Conservation (phyloP, 2,329 filamentous ascomycete species). For the Kalaharituber pfeilii region DNA sequence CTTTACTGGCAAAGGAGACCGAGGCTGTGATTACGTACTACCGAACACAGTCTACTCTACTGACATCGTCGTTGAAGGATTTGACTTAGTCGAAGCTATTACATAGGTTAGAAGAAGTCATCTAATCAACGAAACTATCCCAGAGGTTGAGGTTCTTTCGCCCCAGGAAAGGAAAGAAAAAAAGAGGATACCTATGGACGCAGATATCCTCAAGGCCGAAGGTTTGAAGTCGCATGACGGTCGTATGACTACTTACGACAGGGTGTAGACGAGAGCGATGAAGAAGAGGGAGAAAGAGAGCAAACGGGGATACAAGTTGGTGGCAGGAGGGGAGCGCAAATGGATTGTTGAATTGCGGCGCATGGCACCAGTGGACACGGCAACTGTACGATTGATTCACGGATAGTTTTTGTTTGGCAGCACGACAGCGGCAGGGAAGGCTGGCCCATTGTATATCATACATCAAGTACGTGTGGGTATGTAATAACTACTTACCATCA, state of each 20-base stretch:
- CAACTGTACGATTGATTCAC: too few species aligned
- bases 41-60: conserved; percentile 64
- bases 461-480: too few species aligned
- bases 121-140: conserved; percentile 29
- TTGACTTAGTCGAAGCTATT: conserved; percentile 81
- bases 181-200: conserved; percentile 42
- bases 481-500: too few species aligned
- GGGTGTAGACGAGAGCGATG: conserved; percentile 40
- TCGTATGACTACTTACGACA: conserved; percentile 53
- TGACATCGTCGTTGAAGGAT: conserved; percentile 79
- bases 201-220: conserved; percentile 45
- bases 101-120: conserved; percentile 55
- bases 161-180: conserved; percentile 70
- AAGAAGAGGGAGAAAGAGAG: conserved; percentile 28
- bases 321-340: background rate
- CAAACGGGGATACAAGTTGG: background rate
- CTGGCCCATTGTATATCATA: too few species aligned
- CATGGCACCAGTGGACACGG: too few species aligned
- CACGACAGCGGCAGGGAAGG: too few species aligned
- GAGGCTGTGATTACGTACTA: conserved; percentile 48
- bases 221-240: conserved; percentile 39
- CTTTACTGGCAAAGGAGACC: conserved; percentile 43
- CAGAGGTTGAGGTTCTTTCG: conserved; percentile 65
- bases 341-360: too few species aligned
- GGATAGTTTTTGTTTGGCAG: too few species aligned